Percentiles rank a stretch among this genome's conserved stretches.
phyloP scores from a whole-genome alignment of 371 early-diverging fungal genomes.

The Saksenaea vasiformis region DNA sequence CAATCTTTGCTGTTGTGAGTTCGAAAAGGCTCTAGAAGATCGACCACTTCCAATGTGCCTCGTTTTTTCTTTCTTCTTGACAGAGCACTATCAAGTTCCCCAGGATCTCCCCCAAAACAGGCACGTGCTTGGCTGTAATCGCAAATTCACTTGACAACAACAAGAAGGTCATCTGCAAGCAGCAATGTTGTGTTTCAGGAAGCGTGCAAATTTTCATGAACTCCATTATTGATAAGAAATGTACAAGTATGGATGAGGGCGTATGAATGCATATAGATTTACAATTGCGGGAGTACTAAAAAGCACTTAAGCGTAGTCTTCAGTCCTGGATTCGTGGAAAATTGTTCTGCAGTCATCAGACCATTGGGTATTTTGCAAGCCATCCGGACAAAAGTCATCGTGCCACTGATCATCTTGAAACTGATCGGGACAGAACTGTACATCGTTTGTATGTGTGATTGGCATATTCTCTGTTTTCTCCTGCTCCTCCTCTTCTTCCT shows the following conservation, averaged over 20 bases:
- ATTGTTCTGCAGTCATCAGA: background rate
- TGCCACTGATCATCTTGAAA: background rate
- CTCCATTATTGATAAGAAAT: background rate
- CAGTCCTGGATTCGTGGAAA: background rate
- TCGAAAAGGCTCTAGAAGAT: background rate
- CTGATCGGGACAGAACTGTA: background rate
- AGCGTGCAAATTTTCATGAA: background rate
- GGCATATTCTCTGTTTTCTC: background rate
- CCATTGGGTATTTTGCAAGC: background rate
- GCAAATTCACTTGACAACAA: background rate
- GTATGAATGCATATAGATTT: background rate
- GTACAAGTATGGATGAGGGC: background rate
- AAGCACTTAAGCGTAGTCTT: background rate
- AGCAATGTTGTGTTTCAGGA: background rate
- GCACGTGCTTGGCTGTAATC: background rate
- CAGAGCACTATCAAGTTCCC: background rate
- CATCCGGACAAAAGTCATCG: background rate
- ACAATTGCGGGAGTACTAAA: background rate
- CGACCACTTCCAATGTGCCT: background rate
- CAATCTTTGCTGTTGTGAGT: background rate
- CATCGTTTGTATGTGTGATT: background rate
- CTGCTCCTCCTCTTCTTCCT: background rate
- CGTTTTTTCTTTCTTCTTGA: background rate
- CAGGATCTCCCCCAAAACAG: background rate
- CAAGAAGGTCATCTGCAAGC: background rate